These are phyloP conservation scores for Tylopilus subfusipes DNA, from an alignment of 768 basidiomycete genomes.

Conservation along the genomic window DNA sequence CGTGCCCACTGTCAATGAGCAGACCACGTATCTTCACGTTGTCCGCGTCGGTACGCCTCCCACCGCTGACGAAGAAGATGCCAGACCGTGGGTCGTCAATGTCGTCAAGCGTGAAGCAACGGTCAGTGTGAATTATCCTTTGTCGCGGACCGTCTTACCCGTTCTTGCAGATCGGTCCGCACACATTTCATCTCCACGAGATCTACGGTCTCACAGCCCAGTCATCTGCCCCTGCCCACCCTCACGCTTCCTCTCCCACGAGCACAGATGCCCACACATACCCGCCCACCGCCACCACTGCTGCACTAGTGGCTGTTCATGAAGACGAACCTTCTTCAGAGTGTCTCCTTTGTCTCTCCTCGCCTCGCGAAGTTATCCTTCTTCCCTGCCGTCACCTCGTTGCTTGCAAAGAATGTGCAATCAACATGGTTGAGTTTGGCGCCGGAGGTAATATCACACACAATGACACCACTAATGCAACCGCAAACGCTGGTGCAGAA, in stretches of 20 bases:
- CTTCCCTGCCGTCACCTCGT: slow-evolving; percentile 93
- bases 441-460: slow-evolving; percentile 86
- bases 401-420: slow-evolving; percentile 90
- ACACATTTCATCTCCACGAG: slow-evolving; percentile 93
- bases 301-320: slow-evolving; percentile 27
- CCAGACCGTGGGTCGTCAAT: slow-evolving; percentile 84
- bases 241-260: slow-evolving; percentile 39
- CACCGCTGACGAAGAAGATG: slow-evolving; percentile 48
- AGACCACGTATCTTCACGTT: slow-evolving; percentile 85
- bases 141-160: background rate
- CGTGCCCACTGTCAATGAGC: slow-evolving; percentile 72
- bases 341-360: slow-evolving; percentile 87
- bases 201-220: slow-evolving; percentile 85
- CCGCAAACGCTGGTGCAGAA: slow-evolving; percentile 25
- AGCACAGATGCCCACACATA: slow-evolving; percentile 42
- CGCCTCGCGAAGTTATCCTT: slow-evolving; percentile 86
- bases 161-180: slow-evolving; percentile 71
- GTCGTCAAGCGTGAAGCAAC: slow-evolving; percentile 91
- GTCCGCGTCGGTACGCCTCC: slow-evolving; percentile 59
- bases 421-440: slow-evolving; percentile 98
- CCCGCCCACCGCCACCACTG: slow-evolving; percentile 34
- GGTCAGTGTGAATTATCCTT: slow-evolving; percentile 35
- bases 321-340: slow-evolving; percentile 80
- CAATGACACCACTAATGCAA: slow-evolving; percentile 36
- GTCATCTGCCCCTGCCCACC: slow-evolving; percentile 34